Evolutionary conservation across 2,329 filamentous ascomycete genomes (phyloP).

Genomic region (Ilyonectria mors-panacis): DNA sequence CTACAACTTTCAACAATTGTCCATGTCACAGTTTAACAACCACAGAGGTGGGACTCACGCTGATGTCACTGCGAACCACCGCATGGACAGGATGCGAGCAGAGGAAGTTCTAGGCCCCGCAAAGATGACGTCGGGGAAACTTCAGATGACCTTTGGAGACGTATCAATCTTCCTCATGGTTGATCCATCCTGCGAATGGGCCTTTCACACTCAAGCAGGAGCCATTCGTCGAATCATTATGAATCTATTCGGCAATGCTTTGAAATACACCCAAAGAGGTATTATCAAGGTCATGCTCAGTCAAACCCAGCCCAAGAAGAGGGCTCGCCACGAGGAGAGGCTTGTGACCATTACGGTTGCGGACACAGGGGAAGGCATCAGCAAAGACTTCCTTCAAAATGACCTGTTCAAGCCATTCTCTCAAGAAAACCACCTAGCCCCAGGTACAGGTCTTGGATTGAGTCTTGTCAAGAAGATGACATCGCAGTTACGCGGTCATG

Average conservation of each 20-base stretch:
- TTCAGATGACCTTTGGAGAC: conserved; percentile 32
- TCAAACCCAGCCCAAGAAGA: conserved; percentile 33
- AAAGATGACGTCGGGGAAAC: background rate
- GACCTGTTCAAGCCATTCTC: conserved; percentile 75
- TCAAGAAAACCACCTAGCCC: conserved; percentile 73
- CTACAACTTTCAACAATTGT: conserved; percentile 35
- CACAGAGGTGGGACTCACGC: conserved; percentile 22
- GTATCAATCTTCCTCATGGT: conserved; percentile 55
- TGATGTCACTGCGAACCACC: conserved; percentile 9
- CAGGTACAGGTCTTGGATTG: conserved; percentile 75
- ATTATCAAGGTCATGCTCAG: conserved; percentile 50
- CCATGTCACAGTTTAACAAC: conserved; percentile 32
- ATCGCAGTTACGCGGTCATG: conserved; percentile 70
- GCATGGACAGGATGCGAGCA: conserved; percentile 7
- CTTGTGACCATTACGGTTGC: conserved; percentile 62
- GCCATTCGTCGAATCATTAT: conserved; percentile 68
- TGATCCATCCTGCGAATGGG: conserved; percentile 63
- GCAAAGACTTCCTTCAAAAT: conserved; percentile 72
- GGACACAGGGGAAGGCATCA: conserved; percentile 78
- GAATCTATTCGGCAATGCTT: conserved; percentile 74
- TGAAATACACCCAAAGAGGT: conserved; percentile 69
- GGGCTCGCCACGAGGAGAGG: conserved; percentile 10
- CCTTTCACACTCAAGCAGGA: conserved; percentile 69
- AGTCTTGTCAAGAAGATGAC: conserved; percentile 75
- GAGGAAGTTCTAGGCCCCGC: conserved; percentile 4